These are phyloP conservation scores for Aleurites moluccanus DNA, from an alignment of 441 rosid genomes.

Conservation along the genomic window DNA sequence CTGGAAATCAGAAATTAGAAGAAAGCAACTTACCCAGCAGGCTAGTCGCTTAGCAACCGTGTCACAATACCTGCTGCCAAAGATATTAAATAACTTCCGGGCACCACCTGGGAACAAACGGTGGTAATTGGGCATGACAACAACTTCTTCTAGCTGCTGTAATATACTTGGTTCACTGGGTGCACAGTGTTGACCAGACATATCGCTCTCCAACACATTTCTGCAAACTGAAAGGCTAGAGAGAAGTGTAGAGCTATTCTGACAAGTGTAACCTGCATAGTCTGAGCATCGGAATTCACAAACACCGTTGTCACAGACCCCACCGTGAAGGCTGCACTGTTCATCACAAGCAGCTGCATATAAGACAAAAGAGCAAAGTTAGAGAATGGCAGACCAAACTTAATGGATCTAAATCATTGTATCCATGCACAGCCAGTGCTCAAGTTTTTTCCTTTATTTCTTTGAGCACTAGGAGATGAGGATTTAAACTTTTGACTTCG, in stretches of 20 bases:
- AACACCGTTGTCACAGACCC: slow-evolving; percentile 97
- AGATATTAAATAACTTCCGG: slow-evolving; percentile 73
- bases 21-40: slow-evolving; percentile 75
- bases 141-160: slow-evolving; percentile 97
- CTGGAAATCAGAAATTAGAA: neutral
- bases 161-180: slow-evolving; percentile 88
- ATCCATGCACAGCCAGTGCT: neutral
- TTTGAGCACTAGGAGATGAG: no score
- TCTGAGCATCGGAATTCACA: slow-evolving; percentile 99
- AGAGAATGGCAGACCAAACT: neutral
- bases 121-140: slow-evolving; percentile 94
- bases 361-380: slow-evolving; percentile 21
- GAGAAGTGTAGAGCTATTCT: slow-evolving; percentile 81
- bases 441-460: no score
- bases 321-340: slow-evolving; percentile 98
- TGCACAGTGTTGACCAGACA: slow-evolving; percentile 88
- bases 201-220: slow-evolving; percentile 71
- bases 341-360: slow-evolving; percentile 89
- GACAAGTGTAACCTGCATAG: slow-evolving; percentile 97
- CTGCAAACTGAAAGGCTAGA: slow-evolving; percentile 84
- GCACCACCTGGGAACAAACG: slow-evolving; percentile 88
- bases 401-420: neutral
- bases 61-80: slow-evolving; percentile 80
- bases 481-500: no score
- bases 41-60: slow-evolving; percentile 90